These are phyloP conservation scores for Ananas comosus DNA, from an alignment of 176 grass and related monocot genomes.

Conservation along the genomic window DNA sequence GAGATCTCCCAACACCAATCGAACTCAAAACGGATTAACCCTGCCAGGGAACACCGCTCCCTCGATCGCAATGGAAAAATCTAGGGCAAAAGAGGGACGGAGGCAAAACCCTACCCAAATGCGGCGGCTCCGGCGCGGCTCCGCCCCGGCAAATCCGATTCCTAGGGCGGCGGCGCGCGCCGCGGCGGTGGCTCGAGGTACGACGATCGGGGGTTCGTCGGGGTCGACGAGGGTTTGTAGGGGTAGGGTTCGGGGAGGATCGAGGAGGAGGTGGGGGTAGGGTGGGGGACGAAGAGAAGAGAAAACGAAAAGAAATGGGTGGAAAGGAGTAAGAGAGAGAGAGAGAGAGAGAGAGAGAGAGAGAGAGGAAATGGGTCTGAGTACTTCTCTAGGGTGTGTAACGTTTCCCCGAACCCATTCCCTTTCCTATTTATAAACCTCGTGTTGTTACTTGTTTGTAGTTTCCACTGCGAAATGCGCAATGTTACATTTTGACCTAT, in stretches of 20 bases:
- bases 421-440: no score
- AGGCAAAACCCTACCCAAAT: slow-evolving; percentile 2
- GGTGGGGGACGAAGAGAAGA: neutral
- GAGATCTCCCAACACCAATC: neutral
- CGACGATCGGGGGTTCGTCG: neutral
- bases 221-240: neutral
- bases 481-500: no score
- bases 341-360: neutral
- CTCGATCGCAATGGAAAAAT: neutral
- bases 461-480: no score
- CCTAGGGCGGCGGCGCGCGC: neutral
- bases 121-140: neutral
- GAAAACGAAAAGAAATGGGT: neutral
- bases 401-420: no score
- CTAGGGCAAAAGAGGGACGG: neutral
- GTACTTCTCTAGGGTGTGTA: no score
- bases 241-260: neutral
- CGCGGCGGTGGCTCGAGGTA: neutral
- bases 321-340: neutral
- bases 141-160: neutral
- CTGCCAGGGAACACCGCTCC: no score
- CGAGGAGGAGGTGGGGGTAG: neutral
- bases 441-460: no score
- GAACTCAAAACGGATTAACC: no score
- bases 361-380: no score